Base-by-base conservation (phyloP, 1,139 yeast genomes). In the Geotrichum fermentans region DNA sequence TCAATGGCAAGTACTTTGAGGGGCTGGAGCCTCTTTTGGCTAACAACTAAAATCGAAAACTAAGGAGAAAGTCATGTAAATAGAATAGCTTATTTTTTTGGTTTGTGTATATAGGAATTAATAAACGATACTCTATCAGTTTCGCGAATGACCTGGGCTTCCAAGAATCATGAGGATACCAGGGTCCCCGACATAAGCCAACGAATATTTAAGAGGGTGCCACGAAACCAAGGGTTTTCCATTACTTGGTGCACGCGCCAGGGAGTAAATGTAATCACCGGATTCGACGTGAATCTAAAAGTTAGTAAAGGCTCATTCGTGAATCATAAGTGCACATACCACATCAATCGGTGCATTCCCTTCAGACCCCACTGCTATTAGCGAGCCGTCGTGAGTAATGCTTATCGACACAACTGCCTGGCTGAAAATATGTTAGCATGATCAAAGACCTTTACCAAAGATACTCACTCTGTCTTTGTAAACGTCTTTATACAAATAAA, bases 1-100 rank as follows among this genome's bases (percentile, higher is more conserved):
- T 87, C 54, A 72, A 73, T 45, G 60, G 66, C 36, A 73, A 71
- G 29, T 87, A 87, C 66, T 89, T 69, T 63, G 62, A 72, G 32
- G 61, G 55, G 36, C 47, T 62, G 36, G 60, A 59, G 33, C 58
- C 61, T 34, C 56, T 58, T 22, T 52, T 61, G 34, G 52, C 59
- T 38, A 49, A 55, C 42, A 56, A 53, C 42, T 60, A 56, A 47
- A 35, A 18, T 28, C 13, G 17, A 14, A 21, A 20, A 20, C 28
- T 16, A 20, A 14, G 13, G n/a, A 14, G 8, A 5, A 26, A 26
- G 3, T 40, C n/a, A 16, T 40, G 43, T 17, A 14, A 21, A 24
- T 24, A 38, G 32, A 38, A 38, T 16, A 11, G 41, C 41, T 26
- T 20, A 17, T 17, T 20, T 10, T 40, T 40, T 8, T 26, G n/a